Evolutionary conservation across 2,329 filamentous ascomycete species (phyloP), one percentile per base, ranked within the genome.

Genomic region (Macrophomina tecta): DNA sequence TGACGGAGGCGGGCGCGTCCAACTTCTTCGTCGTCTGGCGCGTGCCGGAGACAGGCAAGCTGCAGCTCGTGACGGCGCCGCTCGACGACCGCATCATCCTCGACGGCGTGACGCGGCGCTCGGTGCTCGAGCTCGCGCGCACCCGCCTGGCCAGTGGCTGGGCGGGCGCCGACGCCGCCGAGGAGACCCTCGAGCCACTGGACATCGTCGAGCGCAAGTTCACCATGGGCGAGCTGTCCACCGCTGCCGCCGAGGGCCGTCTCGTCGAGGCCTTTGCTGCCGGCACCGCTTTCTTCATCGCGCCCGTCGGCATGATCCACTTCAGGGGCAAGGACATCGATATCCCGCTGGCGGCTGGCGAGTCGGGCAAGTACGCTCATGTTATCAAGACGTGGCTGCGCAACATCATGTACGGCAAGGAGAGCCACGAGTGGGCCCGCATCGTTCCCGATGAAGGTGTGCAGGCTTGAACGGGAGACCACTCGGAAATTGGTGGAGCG

Each of bases 1-100:
- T 96, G 70, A 97, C 94, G 2, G 94, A 97, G 82, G 94, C 94
- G 2, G 94, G 94, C 4, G 94, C 93, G 12, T 92, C 89, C 74
- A 97, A 97, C 81, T 97, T 97, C 82, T 97, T 97, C 75, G 84
- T 97, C 7, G 83, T 97, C 12, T 93, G 91, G 91, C 86, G 84
- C 75, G 86, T 85, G 55, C 86, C 84, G 76, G 86, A 89, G 72
- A 42, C 28, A 1, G 89, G 86, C 7, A 85, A 83, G 72, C 75
- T 86, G 30, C 85, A 95, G 82, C 84, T 97, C 38, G 84, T 97
- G 66, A 97, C 94, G 2, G 93, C 94, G 2, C 92, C 92, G 8
- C 81, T 97, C 51, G 90, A 91, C 67, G 92, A 92, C 74, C 88
- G 90, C 74, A 85, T 97, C 68, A 97, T 97, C 72, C 84, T 97